A percentile compares a stretch with the other conserved stretches of the same genome.
phyloP scores from a whole-genome alignment of 1,139 yeast genomes.

The Taphrina betulina region DNA sequence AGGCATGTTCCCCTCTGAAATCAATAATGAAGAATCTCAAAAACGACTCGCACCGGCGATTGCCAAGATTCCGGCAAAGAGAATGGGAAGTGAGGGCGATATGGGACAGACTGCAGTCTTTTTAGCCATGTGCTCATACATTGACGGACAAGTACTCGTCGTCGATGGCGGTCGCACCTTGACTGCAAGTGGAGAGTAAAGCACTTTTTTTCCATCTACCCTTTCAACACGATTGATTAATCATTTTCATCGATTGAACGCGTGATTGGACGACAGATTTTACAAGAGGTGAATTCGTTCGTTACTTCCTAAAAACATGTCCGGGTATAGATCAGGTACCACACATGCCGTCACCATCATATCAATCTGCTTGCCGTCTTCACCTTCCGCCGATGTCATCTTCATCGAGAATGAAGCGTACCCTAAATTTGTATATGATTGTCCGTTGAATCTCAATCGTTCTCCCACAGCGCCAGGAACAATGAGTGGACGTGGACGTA shows the following conservation, averaged over 20 bases:
- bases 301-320: constrained; percentile 14
- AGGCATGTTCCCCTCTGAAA: neutral
- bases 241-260: no score
- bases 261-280: no score
- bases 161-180: constrained; percentile 30
- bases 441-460: constrained; percentile 8
- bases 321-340: constrained; percentile 10
- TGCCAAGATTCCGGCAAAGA: constrained; percentile 21
- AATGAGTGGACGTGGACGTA: constrained; percentile 5
- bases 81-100: constrained; percentile 26
- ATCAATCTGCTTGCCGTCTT: neutral
- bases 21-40: constrained; percentile 7
- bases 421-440: neutral
- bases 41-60: constrained; percentile 8
- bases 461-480: constrained; percentile 2
- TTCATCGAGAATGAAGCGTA: constrained; percentile 8
- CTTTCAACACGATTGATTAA: no score
- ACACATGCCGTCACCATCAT: constrained; percentile 8
- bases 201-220: no score
- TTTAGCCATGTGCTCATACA: constrained; percentile 16
- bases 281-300: no score
- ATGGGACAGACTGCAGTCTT: constrained; percentile 31
- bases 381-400: neutral
- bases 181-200: constrained; percentile 14
- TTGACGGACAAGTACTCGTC: constrained; percentile 27